Conservation (phyloP, 2,329 filamentous ascomycete species). For the Knufia fluminis region DNA sequence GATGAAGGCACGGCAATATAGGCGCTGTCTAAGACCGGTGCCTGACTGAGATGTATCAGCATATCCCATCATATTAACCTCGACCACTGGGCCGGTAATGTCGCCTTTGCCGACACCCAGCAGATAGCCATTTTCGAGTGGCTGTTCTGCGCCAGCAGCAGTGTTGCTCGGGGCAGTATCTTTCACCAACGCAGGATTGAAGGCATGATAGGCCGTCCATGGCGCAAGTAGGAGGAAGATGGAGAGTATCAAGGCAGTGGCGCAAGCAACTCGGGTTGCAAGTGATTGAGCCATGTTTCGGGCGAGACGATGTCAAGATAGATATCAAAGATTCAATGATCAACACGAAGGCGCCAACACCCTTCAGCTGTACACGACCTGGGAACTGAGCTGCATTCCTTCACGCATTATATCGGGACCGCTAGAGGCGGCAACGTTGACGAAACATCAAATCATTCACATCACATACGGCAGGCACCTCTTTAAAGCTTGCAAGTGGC, state of each 20-base stretch:
- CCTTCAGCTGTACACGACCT: background rate
- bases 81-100: constrained; percentile 74
- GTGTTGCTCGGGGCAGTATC: background rate
- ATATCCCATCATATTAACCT: constrained; percentile 87
- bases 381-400: background rate
- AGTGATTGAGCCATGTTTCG: background rate
- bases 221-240: background rate
- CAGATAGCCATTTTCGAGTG: constrained; percentile 41
- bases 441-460: no score
- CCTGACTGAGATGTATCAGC: constrained; percentile 76
- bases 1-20: constrained; percentile 86
- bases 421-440: no score
- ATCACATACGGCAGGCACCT: no score
- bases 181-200: background rate
- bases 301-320: constrained; percentile 28
- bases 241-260: background rate
- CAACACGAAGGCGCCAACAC: background rate
- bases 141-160: background rate
- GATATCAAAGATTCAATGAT: background rate
- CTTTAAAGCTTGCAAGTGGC: no score
- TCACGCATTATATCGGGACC: no score
- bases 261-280: background rate
- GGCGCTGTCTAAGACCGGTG: constrained; percentile 72
- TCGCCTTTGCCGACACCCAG: constrained; percentile 63
- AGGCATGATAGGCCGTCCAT: constrained; percentile 4